Evolutionary conservation across 1,139 yeast genomes (phyloP).

Genomic region (Suhomyces chickasaworum): DNA sequence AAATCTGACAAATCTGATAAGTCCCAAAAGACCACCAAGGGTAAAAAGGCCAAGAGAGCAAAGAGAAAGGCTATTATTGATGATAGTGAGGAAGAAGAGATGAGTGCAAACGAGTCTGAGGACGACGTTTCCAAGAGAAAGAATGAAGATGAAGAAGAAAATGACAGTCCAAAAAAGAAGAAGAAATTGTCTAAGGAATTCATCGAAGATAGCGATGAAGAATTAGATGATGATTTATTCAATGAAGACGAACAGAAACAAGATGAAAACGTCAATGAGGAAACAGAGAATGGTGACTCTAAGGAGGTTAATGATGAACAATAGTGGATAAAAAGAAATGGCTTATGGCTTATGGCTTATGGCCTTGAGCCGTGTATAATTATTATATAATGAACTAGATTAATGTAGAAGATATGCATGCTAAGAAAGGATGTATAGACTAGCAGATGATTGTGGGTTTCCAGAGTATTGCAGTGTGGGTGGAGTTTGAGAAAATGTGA

Average conservation of each 20-base stretch:
- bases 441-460: no score
- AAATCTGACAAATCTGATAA: constrained; percentile 16
- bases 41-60: constrained; percentile 16
- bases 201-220: constrained; percentile 59
- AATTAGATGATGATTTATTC: constrained; percentile 29
- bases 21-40: constrained; percentile 4
- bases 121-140: constrained; percentile 18
- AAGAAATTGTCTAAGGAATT: constrained; percentile 49
- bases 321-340: constrained; percentile 18
- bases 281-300: constrained; percentile 11
- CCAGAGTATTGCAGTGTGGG: no score
- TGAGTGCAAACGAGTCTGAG: constrained; percentile 13
- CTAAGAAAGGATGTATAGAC: no score
- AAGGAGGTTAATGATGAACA: constrained; percentile 25
- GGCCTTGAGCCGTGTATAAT: constrained; percentile 3
- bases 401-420: not conserved
- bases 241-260: constrained; percentile 19
- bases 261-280: constrained; percentile 23
- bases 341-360: no score
- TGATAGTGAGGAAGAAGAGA: constrained; percentile 25
- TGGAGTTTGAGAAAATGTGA: no score
- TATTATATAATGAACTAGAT: constrained; percentile 3
- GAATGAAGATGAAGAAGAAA: constrained; percentile 21
- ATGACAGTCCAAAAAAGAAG: constrained; percentile 28
- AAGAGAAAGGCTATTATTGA: constrained; percentile 26